Evolutionary conservation across 495 filamentous ascomycete genomes (phyloP).

Genomic region (Penicillium cataractarum): DNA sequence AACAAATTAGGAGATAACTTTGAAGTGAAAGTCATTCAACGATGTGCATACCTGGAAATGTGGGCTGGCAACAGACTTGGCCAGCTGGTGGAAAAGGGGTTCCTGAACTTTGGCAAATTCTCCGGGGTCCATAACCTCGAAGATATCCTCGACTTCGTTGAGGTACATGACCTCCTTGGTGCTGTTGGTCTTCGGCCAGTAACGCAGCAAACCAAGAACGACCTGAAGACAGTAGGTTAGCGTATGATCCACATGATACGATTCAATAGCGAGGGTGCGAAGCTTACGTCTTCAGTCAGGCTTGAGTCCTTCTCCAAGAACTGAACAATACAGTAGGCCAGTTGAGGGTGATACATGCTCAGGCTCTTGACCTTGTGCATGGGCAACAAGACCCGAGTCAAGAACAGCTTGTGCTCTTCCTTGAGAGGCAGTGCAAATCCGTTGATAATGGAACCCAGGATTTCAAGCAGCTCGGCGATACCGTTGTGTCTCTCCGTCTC

Average conservation of each 20-base stretch:
- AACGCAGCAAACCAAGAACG: constrained; percentile 90
- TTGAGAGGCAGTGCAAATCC: constrained; percentile 96
- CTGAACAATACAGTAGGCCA: constrained; percentile 99
- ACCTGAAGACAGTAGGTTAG: constrained; percentile 57
- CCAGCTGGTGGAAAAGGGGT: constrained; percentile 93
- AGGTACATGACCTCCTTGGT: constrained; percentile 99
- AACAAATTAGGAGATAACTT: not conserved
- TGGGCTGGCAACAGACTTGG: constrained; percentile 96
- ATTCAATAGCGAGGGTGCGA: not conserved
- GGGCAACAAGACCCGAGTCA: constrained; percentile 90
- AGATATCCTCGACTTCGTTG: constrained; percentile 99
- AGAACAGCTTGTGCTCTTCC: constrained; percentile 98
- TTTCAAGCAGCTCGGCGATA: constrained; percentile 95
- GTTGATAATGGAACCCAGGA: constrained; percentile 98
- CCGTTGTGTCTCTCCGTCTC: constrained; percentile 99
- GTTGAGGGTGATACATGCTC: constrained; percentile 99
- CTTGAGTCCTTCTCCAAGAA: constrained; percentile 98
- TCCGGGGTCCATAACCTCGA: constrained; percentile 98
- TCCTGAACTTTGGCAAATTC: constrained; percentile 99
- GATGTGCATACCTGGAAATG: constrained; percentile 80
- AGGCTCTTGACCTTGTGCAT: constrained; percentile 98
- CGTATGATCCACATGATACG: not conserved
- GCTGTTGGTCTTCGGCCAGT: constrained; percentile 99
- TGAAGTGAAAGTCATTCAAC: not conserved
- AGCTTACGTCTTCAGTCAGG: constrained; percentile 87